Evolutionary conservation across 257 asterid species (phyloP).

Genomic region (Solanum corneliomulleri): DNA sequence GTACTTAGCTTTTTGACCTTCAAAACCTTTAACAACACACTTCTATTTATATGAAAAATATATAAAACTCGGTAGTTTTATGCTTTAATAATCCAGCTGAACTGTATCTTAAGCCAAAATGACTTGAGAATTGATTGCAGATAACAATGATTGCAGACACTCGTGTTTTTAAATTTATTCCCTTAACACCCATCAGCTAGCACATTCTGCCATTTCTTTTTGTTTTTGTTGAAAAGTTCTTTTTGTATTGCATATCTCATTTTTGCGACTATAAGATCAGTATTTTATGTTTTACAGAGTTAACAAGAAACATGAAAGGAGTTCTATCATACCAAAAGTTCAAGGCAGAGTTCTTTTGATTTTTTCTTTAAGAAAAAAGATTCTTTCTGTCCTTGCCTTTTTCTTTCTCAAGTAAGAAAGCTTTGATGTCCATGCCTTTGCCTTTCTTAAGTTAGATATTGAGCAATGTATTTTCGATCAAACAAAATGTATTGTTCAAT

Average conservation of each 20-base stretch:
- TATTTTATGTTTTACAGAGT: neutral
- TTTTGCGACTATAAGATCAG: neutral
- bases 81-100: neutral
- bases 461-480: neutral
- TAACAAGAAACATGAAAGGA: neutral
- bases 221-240: neutral
- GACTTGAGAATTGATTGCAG: neutral
- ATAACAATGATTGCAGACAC: neutral
- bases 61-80: neutral
- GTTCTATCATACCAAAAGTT: neutral
- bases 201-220: neutral
- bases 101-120: neutral
- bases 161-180: neutral
- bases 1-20: conserved; percentile 24
- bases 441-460: neutral
- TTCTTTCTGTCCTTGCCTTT: neutral
- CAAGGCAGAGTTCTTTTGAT: neutral
- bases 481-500: neutral
- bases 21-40: neutral
- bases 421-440: neutral
- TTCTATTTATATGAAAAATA: neutral
- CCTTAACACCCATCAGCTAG: neutral
- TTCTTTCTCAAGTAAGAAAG: neutral
- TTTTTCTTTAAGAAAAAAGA: neutral
- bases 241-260: neutral